Evolutionary conservation across 2,329 filamentous ascomycete genomes (phyloP).

Genomic region (Pseudofabraea citricarpa): DNA sequence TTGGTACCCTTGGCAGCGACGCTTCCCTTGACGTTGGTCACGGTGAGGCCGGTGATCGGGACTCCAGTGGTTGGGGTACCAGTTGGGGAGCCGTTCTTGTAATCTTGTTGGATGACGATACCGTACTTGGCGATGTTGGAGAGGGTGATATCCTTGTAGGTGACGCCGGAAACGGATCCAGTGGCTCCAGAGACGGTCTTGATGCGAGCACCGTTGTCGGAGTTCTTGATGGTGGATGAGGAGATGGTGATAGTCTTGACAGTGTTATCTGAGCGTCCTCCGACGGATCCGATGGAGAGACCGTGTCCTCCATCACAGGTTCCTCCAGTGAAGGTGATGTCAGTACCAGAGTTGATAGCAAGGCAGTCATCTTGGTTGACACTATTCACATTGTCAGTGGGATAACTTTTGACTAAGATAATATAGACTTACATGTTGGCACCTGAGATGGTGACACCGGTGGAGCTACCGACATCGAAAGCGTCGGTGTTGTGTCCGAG

Average conservation of each 20-base stretch:
- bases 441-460: conserved; percentile 1
- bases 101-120: conserved; percentile 53
- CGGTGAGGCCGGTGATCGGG: conserved; percentile 36
- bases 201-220: conserved; percentile 49
- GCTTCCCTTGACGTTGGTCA: conserved; percentile 14
- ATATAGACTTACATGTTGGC: conserved; percentile 2
- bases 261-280: conserved; percentile 44
- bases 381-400: neutral
- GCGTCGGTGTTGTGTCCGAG: conserved; percentile 30
- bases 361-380: conserved; percentile 52
- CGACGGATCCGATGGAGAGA: conserved; percentile 50
- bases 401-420: neutral
- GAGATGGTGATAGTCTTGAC: conserved; percentile 46
- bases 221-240: conserved; percentile 40
- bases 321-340: conserved; percentile 8
- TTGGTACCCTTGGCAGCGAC: conserved; percentile 31
- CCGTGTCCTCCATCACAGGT: conserved; percentile 26
- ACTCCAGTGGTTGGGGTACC: conserved; percentile 40
- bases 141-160: conserved; percentile 44
- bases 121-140: conserved; percentile 44
- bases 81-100: conserved; percentile 41
- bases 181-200: conserved; percentile 48
- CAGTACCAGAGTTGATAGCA: conserved; percentile 46
- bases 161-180: conserved; percentile 44
- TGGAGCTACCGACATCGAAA: conserved; percentile 28